Percentiles rank a stretch among this genome's conserved stretches.
Evolutionary conservation across 345 rosid genomes (phyloP).

Genomic region (Iberis pinnata): DNA sequence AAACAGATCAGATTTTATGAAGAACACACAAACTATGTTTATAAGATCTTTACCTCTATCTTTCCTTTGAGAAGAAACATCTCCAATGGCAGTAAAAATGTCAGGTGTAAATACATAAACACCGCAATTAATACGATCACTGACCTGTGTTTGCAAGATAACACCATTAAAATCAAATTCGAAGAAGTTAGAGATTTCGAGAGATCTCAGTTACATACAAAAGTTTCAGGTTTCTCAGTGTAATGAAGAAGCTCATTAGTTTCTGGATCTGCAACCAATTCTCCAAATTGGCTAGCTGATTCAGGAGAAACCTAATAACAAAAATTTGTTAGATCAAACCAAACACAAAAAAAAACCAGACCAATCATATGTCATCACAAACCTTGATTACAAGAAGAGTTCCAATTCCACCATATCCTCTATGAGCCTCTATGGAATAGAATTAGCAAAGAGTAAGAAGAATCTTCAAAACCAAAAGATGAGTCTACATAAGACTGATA

Average conservation of each 20-base stretch:
- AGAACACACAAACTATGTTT: conserved; percentile 10
- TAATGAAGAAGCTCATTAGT: conserved; percentile 91
- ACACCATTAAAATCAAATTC: conserved; percentile 8
- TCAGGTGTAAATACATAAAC: conserved; percentile 79
- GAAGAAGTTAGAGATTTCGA: background rate
- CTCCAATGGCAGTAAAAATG: conserved; percentile 63
- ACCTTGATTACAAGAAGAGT: conserved; percentile 88
- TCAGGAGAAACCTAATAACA: conserved; percentile 71
- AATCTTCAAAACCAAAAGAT: background rate
- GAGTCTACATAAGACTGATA: background rate
- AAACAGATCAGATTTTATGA: conserved; percentile 8
- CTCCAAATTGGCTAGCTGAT: conserved; percentile 88
- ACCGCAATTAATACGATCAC: conserved; percentile 84
- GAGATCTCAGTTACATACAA: conserved; percentile 49
- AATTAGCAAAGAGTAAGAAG: conserved; percentile 5
- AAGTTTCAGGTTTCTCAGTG: conserved; percentile 94
- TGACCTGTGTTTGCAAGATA: conserved; percentile 51
- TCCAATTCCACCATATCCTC: conserved; percentile 70
- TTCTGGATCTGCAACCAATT: conserved; percentile 80
- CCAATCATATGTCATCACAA: background rate
- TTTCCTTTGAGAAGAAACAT: conserved; percentile 56
- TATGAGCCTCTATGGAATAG: conserved; percentile 66
- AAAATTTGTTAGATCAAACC: background rate
- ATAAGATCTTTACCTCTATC: conserved; percentile 51
- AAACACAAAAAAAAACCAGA: conserved; percentile 4